These are phyloP conservation scores for Cryptococcus jaspeensis DNA, from an alignment of 1,284 basidiomycete species.

Conservation along the genomic window DNA sequence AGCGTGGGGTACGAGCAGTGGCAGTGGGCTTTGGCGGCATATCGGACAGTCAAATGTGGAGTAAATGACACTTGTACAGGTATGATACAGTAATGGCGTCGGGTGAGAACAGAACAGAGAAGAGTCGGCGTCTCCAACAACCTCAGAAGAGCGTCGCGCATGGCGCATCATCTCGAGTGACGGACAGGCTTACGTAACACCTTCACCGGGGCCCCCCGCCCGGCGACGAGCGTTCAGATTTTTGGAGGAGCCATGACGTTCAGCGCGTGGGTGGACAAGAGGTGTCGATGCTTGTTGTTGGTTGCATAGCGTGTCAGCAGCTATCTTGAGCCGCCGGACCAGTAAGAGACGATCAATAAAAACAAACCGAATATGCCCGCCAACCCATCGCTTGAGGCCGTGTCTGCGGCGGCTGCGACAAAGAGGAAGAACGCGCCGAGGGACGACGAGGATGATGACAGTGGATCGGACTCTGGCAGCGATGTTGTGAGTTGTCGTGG, in stretches of 20 bases:
- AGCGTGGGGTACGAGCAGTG: too few species aligned
- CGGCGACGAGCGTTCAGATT: too few species aligned
- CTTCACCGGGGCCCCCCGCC: too few species aligned
- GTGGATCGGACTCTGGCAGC: conserved; percentile 34
- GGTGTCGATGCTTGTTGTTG: background rate
- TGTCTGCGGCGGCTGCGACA: conserved; percentile 16
- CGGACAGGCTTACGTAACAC: too few species aligned
- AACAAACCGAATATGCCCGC: background rate
- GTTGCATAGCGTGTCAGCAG: background rate
- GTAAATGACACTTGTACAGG: too few species aligned
- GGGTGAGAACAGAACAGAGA: too few species aligned
- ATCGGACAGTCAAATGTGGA: too few species aligned
- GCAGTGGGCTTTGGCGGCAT: too few species aligned
- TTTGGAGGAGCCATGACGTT: background rate
- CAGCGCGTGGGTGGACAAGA: background rate
- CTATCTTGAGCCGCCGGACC: background rate
- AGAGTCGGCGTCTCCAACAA: too few species aligned
- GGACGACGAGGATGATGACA: conserved; percentile 44
- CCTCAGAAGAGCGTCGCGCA: too few species aligned
- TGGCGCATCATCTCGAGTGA: too few species aligned
- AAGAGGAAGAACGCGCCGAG: conserved; percentile 43
- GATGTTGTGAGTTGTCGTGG: conserved; percentile 37
- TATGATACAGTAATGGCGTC: too few species aligned
- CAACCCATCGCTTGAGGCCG: conserved; percentile 15
- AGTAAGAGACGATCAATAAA: background rate